phyloP scores from a whole-genome alignment of 1,284 basidiomycete genomes.

The Cutaneotrichosporon sp. region DNA sequence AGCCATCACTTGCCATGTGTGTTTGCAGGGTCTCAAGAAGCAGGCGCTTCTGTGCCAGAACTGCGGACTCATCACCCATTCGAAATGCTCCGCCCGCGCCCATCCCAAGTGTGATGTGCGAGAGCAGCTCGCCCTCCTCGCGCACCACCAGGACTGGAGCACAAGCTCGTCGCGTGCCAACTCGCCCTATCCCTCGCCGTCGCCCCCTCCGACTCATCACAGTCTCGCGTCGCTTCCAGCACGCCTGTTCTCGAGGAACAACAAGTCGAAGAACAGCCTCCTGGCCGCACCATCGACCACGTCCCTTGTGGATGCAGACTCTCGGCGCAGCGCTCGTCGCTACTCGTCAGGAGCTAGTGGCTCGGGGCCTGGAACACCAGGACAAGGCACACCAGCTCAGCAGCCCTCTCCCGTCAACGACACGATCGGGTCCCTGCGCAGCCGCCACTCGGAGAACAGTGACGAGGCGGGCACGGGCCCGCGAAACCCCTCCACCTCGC shows the following conservation, averaged over 20 bases:
- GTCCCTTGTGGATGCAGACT: conserved; percentile 8
- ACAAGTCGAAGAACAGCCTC: conserved; percentile 9
- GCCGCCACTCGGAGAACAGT: conserved; percentile 17
- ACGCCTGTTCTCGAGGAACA: conserved; percentile 14
- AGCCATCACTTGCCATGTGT: conserved; percentile 86
- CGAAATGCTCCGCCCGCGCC: conserved; percentile 68
- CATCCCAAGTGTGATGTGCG: conserved; percentile 71
- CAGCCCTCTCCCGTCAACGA: not conserved
- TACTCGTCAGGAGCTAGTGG: conserved; percentile 3
- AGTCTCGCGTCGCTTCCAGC: conserved; percentile 7
- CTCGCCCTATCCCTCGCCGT: conserved; percentile 8
- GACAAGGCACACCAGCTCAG: not conserved
- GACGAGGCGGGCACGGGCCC: conserved; percentile 7
- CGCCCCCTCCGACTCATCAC: not conserved
- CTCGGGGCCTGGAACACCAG: not conserved
- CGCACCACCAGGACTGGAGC: conserved; percentile 26
- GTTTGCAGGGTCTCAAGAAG: conserved; percentile 73
- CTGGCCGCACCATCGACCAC: conserved; percentile 9
- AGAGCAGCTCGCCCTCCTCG: conserved; percentile 33
- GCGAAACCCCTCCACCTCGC: conserved; percentile 11
- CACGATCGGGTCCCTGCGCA: conserved; percentile 9
- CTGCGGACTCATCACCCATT: conserved; percentile 83
- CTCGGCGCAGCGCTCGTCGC: not conserved
- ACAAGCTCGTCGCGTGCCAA: not conserved
- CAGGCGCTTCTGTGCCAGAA: conserved; percentile 80